Percentiles rank a stretch among this genome's conserved stretches.
Conservation (phyloP, 257 asterid genomes). For the Plantago major region DNA sequence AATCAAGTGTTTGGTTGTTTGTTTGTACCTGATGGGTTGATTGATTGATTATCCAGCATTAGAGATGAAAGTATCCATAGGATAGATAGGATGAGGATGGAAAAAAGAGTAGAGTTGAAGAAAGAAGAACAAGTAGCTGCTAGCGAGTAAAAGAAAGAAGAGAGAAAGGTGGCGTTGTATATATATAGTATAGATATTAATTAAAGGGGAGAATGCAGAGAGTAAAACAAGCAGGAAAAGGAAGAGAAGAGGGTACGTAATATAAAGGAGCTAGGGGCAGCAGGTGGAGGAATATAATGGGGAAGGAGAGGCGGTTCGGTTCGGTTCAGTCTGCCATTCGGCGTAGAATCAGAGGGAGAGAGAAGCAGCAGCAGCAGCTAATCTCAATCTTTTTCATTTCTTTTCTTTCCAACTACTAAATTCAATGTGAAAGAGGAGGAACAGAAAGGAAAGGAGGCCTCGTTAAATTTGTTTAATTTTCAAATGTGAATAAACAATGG, state of each 20-base stretch:
- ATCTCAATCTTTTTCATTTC: neutral
- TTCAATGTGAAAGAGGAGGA: no score
- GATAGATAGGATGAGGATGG: no score
- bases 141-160: no score
- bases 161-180: no score
- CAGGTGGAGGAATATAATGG: slow-evolving; percentile 87
- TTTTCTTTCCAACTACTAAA: neutral
- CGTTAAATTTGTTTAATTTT: neutral
- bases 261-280: slow-evolving; percentile 21
- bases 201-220: no score
- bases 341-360: slow-evolving; percentile 66
- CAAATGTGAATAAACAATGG: slow-evolving; percentile 11
- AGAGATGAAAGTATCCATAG: no score
- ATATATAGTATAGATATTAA: no score
- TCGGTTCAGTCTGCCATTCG: slow-evolving; percentile 90
- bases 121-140: no score
- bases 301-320: slow-evolving; percentile 63
- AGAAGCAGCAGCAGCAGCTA: neutral
- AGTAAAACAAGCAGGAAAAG: neutral
- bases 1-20: no score
- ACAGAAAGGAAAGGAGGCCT: neutral
- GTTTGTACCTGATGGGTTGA: no score
- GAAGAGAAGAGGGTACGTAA: neutral
- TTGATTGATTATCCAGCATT: no score
- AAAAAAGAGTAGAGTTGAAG: no score